Evolutionary conservation across 805 yeast species (phyloP).

Genomic region (Cyberlindnera lachancei): DNA sequence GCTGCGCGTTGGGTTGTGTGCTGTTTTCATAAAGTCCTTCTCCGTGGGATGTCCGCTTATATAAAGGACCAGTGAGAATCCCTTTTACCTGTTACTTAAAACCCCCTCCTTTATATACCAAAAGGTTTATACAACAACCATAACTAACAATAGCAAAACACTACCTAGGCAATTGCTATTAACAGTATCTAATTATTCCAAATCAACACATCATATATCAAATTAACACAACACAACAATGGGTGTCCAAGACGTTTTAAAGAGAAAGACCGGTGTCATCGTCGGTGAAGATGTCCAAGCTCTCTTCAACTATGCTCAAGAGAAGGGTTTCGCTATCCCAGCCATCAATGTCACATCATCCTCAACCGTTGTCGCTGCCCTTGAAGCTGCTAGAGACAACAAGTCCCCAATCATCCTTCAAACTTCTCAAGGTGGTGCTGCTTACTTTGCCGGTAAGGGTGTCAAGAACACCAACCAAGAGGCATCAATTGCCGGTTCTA

Average conservation of each 20-base stretch:
- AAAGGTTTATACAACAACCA: too few relatives aligned
- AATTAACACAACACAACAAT: too few relatives aligned
- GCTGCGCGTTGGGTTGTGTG: too few relatives aligned
- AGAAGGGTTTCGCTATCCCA: slow-evolving; percentile 92
- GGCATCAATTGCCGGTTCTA: slow-evolving; percentile 90
- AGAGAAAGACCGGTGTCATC: slow-evolving; percentile 94
- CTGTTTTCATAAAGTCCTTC: too few relatives aligned
- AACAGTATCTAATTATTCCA: too few relatives aligned
- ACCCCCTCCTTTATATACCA: too few relatives aligned
- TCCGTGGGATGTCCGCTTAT: too few relatives aligned
- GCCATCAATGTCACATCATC: slow-evolving; percentile 98
- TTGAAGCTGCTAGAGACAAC: slow-evolving; percentile 95
- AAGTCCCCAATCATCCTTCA: slow-evolving; percentile 94
- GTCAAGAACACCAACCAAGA: slow-evolving; percentile 86
- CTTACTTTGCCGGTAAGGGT: slow-evolving; percentile 99
- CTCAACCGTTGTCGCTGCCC: slow-evolving; percentile 92
- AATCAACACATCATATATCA: too few relatives aligned
- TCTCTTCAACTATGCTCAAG: slow-evolving; percentile 88
- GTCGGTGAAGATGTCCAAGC: slow-evolving; percentile 91
- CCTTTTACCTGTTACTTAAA: too few relatives aligned
- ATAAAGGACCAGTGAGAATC: too few relatives aligned
- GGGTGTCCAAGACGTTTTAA: slow-evolving; percentile 69
- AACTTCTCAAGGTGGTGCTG: slow-evolving; percentile 99
- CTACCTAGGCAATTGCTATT: too few relatives aligned
- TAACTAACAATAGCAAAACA: too few relatives aligned